Conservation (phyloP, 345 rosid genomes). For the Garcia nutans region DNA sequence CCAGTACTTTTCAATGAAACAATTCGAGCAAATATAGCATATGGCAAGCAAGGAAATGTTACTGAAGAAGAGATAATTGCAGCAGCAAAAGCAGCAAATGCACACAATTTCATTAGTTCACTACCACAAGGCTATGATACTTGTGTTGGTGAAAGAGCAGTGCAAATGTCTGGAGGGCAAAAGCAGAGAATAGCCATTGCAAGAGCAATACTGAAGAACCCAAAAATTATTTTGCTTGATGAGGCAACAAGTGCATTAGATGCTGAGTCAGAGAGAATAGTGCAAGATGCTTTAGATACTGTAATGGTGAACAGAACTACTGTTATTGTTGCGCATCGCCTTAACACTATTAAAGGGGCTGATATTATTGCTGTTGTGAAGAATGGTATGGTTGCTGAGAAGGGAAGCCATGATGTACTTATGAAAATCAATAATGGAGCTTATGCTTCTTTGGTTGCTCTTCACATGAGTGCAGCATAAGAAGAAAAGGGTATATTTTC, state of each 20-base stretch:
- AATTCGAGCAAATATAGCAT: slow-evolving; percentile 47
- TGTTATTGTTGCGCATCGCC: slow-evolving; percentile 64
- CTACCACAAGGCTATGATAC: slow-evolving; percentile 66
- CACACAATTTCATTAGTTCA: slow-evolving; percentile 60
- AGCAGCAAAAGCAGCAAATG: slow-evolving; percentile 60
- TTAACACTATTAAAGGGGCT: slow-evolving; percentile 52
- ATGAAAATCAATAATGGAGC: slow-evolving; percentile 51
- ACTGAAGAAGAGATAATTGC: slow-evolving; percentile 53
- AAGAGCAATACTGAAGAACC: slow-evolving; percentile 60
- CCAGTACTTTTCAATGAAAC: too few species aligned
- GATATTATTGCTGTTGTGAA: slow-evolving; percentile 66
- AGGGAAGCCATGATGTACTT: slow-evolving; percentile 53
- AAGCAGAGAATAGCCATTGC: slow-evolving; percentile 67
- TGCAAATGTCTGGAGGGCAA: slow-evolving; percentile 72
- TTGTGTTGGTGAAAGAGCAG: slow-evolving; percentile 61
- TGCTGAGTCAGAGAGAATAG: slow-evolving; percentile 61
- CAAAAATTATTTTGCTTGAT: slow-evolving; percentile 60
- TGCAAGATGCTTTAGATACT: slow-evolving; percentile 61
- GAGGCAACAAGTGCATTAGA: slow-evolving; percentile 81
- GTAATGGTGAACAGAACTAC: slow-evolving; percentile 64
- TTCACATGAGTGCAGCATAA: slow-evolving; percentile 35
- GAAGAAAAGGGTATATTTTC: background rate
- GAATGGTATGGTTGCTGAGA: slow-evolving; percentile 60
- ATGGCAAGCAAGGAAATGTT: slow-evolving; percentile 51
- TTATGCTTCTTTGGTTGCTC: slow-evolving; percentile 27